Percentiles rank a stretch among this genome's conserved stretches.
These are phyloP conservation scores for Pseudoscleropodium purum DNA, from an alignment of 225 moss, liverwort and hornwort genomes.

Conservation along the genomic window DNA sequence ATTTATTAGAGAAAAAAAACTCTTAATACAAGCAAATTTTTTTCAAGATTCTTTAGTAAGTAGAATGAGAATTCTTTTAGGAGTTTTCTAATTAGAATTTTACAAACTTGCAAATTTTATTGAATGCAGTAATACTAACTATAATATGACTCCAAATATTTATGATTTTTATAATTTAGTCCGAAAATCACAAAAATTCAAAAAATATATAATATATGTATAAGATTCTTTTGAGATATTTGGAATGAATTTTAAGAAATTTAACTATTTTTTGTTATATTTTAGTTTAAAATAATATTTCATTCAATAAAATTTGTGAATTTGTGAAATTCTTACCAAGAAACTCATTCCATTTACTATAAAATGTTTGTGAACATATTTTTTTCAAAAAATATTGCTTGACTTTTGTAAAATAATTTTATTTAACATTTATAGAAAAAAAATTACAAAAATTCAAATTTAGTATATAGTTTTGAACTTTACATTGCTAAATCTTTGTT, in stretches of 20 bases:
- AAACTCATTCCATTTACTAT: not conserved
- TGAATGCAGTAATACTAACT: not conserved
- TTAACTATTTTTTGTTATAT: not conserved
- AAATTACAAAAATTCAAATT: not conserved
- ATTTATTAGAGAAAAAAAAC: too few species aligned
- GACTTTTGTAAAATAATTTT: not conserved
- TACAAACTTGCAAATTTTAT: not conserved
- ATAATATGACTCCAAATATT: not conserved
- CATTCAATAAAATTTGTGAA: not conserved
- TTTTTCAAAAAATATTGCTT: not conserved
- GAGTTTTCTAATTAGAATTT: not conserved
- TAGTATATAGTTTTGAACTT: not conserved
- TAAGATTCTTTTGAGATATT: not conserved
- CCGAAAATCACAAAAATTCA: not conserved
- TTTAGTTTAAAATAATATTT: not conserved
- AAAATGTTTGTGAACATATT: not conserved
- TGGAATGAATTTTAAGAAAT: not conserved
- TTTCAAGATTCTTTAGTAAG: not conserved
- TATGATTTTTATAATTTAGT: not conserved
- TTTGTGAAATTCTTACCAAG: fast-evolving
- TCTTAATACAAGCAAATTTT: not conserved
- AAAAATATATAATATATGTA: not conserved
- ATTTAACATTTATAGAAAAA: not conserved
- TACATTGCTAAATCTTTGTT: not conserved
- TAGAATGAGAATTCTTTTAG: not conserved